These are phyloP conservation scores for Aspergillus coremiiformis DNA, from an alignment of 495 filamentous ascomycete genomes.

Conservation along the genomic window DNA sequence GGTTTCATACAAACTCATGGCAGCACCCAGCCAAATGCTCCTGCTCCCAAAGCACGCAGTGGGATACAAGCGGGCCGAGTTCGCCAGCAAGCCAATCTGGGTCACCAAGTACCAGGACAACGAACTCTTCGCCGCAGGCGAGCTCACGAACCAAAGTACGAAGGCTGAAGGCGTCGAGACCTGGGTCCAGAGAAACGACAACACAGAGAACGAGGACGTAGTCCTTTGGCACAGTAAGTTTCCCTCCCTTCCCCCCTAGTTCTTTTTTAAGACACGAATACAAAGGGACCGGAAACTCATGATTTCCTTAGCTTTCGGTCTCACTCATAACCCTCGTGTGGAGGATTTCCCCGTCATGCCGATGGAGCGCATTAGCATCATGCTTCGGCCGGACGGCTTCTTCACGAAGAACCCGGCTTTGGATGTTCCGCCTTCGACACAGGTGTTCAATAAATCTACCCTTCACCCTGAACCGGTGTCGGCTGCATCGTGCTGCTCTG, in stretches of 20 bases:
- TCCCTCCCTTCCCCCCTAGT: background rate
- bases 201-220: constrained; percentile 45
- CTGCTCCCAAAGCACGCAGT: constrained; percentile 61
- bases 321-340: constrained; percentile 52
- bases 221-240: constrained; percentile 49
- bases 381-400: constrained; percentile 67
- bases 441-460: constrained; percentile 36
- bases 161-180: constrained; percentile 52
- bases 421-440: constrained; percentile 55
- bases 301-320: constrained; percentile 42
- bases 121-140: constrained; percentile 74
- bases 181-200: constrained; percentile 46
- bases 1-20: constrained; percentile 70
- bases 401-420: constrained; percentile 68
- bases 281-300: constrained; percentile 4
- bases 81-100: constrained; percentile 75
- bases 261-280: background rate
- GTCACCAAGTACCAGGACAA: constrained; percentile 69
- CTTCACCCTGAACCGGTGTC: constrained; percentile 21
- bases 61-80: constrained; percentile 71
- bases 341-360: constrained; percentile 65
- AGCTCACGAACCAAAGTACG: constrained; percentile 79
- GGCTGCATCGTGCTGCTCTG: constrained; percentile 22
- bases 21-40: constrained; percentile 71
- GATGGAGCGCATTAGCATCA: constrained; percentile 52